Evolutionary conservation across 2,329 filamentous ascomycete species (phyloP).

Genomic region (Fusarium miscanthi): DNA sequence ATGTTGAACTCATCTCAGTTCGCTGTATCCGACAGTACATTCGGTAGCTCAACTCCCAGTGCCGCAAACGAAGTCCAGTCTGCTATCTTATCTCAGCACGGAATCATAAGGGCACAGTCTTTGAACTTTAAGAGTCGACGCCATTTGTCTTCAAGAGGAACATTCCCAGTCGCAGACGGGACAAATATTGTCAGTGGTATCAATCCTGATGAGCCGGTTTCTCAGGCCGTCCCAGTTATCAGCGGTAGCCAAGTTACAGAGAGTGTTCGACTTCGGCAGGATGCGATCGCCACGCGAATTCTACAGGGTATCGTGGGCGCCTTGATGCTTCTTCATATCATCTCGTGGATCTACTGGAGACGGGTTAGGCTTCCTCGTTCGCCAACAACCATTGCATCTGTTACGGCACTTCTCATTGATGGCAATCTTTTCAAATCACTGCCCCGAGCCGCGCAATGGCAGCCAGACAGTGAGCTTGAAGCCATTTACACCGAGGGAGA

Average conservation of each 20-base stretch:
- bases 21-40: conserved; percentile 43
- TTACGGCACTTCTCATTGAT: conserved; percentile 51
- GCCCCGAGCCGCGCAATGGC: conserved; percentile 43
- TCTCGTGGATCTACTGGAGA: conserved; percentile 46
- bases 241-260: conserved; percentile 25
- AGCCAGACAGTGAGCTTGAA: conserved; percentile 35
- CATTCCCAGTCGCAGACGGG: conserved; percentile 35
- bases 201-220: conserved; percentile 36
- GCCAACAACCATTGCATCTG: conserved; percentile 51
- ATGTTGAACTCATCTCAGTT: conserved; percentile 49
- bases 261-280: conserved; percentile 44
- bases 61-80: conserved; percentile 41
- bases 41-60: conserved; percentile 35
- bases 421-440: conserved; percentile 50
- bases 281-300: conserved; percentile 48
- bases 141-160: conserved; percentile 27
- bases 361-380: conserved; percentile 46
- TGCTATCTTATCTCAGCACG: conserved; percentile 52
- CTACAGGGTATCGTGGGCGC: conserved; percentile 49
- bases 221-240: conserved; percentile 41
- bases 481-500: conserved; percentile 26
- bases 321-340: conserved; percentile 43
- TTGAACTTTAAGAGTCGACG: conserved; percentile 47
- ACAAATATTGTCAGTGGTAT: conserved; percentile 40
- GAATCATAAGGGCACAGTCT: conserved; percentile 51